Evolutionary conservation across 495 filamentous ascomycete species (phyloP), one percentile per base, ranked within the genome.

Genomic region (Podospora tetraspora): DNA sequence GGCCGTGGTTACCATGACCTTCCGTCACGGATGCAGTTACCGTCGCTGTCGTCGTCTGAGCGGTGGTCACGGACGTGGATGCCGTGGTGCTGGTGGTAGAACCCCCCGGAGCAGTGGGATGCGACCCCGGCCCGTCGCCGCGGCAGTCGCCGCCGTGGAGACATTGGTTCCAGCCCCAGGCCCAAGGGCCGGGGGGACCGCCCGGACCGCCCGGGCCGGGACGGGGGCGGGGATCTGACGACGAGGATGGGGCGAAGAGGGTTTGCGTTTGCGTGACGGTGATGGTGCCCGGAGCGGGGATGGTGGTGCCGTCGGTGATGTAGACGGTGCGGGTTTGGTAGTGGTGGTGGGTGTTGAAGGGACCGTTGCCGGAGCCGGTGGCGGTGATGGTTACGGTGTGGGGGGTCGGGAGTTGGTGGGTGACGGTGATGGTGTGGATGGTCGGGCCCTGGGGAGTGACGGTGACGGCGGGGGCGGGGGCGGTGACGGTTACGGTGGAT

Each of bases 401-500:
- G 3, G 37, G 12, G 37, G 30, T 1, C 11, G 32, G 62, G 37
- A 22, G 32, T 6, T 43, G 37, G 21, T 64, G 30, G 13, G 62
- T 64, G n/a, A 64, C 62, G 30, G 62, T 64, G 21, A 64, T 37
- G 22, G 62, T 64, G 62, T 64, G 21, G 23, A 9, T 12, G 22
- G 58, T 21, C 3, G 29, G 29, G 24, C 30, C 12, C 22, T 30
- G 23, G 13, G 25, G 56, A 2, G 64, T 70, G n/a, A 68, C 59
- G 1, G 68, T 64, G 62, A 64, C 19, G 5, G 34, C 34, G 1
- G 65, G 34, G 30, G 63, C 22, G 12, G 71, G 34, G 30, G 63
- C 22, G 12, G 71, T 70, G 12, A 68, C 58, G 60, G 71, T 73
- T 2, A 66, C 37, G 11, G 62, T 63, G 63, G 63, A 25, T 30